Conservation (phyloP, 2,329 filamentous ascomycete genomes). For the Leptographium procerum region DNA sequence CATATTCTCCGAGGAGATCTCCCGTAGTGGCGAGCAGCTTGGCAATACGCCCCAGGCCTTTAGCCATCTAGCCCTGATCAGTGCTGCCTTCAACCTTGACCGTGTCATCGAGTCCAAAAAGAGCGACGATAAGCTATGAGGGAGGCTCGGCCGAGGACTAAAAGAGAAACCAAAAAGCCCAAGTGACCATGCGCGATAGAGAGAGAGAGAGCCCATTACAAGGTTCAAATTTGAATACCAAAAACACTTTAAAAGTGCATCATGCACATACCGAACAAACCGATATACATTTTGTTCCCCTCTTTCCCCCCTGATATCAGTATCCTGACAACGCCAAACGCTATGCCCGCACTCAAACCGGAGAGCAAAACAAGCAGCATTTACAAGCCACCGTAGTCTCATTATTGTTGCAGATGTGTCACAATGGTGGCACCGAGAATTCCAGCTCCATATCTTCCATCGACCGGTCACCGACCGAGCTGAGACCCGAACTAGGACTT, state of each 20-base stretch:
- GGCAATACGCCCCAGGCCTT: conserved; percentile 75
- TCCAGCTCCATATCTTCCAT: conserved; percentile 37
- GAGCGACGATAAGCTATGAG: conserved; percentile 13
- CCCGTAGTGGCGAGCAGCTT: conserved; percentile 62
- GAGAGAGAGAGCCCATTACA: not conserved
- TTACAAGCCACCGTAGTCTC: not conserved
- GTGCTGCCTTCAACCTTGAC: conserved; percentile 66
- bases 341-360: not conserved
- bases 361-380: conserved; percentile 1
- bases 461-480: conserved; percentile 40
- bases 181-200: not conserved
- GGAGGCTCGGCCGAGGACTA: not conserved
- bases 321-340: not conserved
- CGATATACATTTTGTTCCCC: not conserved
- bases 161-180: not conserved
- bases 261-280: not conserved
- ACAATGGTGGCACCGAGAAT: conserved; percentile 4
- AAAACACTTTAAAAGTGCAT: not conserved
- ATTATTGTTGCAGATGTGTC: not conserved
- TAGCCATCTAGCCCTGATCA: conserved; percentile 63
- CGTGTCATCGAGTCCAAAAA: conserved; percentile 27
- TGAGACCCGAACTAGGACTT: conserved; percentile 43
- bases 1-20: conserved; percentile 74
- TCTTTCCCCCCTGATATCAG: not conserved
- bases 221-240: not conserved